Base-by-base conservation (phyloP, 2,329 filamentous ascomycete species). In the Aurifilum marmelostoma region DNA sequence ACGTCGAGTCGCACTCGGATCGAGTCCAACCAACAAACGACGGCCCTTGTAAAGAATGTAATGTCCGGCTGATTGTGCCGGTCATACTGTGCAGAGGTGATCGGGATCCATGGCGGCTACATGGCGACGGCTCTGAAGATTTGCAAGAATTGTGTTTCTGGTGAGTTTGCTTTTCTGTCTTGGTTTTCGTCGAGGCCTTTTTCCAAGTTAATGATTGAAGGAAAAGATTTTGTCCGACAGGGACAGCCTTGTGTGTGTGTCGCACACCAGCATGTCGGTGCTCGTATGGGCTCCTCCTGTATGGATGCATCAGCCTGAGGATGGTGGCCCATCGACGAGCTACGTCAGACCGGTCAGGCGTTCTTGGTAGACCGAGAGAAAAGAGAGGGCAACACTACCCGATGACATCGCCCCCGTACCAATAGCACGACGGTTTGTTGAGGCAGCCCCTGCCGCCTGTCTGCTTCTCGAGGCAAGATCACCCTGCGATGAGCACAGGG, bases 1-100 rank as follows among this genome's bases (percentile, higher is more conserved):
- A 67, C 69, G 11, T 71, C 24, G 37, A 58, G 69, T 71, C 47
- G 67, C 63, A 71, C 34, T 69, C 69, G 69, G 67, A 69, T 41
- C 61, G 50, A 64, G 47, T 39, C 34, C 60, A 59, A 50, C 59
- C 34, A 69, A 37, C 43, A 67, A 65, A 67, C 59, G 52, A 50
- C 43, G 56, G 43, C 59, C 34, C 39, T 41, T 34, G 39, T 14
- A 41, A 58, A 41, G 11, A 32, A 37, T 54, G 52, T 14, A 24
- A 47, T 63, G 41, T 63, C 41, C 41, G 60, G 24, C 18, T 43
- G n/a, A 41, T 32, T 65, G 39, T 37, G 52, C 52, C 41, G 50
- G n/a, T n/a, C n/a, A n/a, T 27, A 65, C n/a, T n/a, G n/a, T n/a
- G 58, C 52, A n/a, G n/a, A 6, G 43, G 39, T 18, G 43, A 41